Conservation (phyloP, 768 basidiomycete genomes). For the Tricholoma sp. region DNA sequence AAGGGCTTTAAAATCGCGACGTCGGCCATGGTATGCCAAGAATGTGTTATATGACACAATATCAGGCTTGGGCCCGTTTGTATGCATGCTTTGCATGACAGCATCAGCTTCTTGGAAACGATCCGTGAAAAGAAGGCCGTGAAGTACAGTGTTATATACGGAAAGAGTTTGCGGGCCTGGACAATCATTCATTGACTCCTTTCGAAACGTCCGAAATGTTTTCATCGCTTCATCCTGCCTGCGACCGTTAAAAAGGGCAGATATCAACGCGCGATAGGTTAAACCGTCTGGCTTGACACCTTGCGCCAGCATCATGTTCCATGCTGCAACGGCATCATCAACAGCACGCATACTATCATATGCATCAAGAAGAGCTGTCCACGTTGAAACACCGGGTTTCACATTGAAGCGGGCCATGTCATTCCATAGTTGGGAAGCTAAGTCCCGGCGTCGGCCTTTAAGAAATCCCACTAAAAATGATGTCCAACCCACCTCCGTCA, state of each 20-base stretch:
- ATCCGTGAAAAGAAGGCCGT: slow-evolving; percentile 52
- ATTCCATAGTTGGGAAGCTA: slow-evolving; percentile 63
- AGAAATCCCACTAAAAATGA: slow-evolving; percentile 65
- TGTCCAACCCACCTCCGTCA: slow-evolving; percentile 59
- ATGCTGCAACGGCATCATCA: slow-evolving; percentile 51
- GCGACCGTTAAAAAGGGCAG: slow-evolving; percentile 49
- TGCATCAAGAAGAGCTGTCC: slow-evolving; percentile 69
- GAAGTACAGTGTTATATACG: slow-evolving; percentile 73
- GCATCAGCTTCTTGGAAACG: slow-evolving; percentile 35
- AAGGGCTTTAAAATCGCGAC: slow-evolving; percentile 57
- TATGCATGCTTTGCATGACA: slow-evolving; percentile 40
- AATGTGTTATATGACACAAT: slow-evolving; percentile 79
- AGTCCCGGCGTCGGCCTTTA: slow-evolving; percentile 44
- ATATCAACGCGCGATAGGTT: slow-evolving; percentile 67
- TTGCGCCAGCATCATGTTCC: slow-evolving; percentile 57
- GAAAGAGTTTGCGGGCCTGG: slow-evolving; percentile 26
- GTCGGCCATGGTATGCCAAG: slow-evolving; percentile 60
- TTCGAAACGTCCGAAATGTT: slow-evolving; percentile 48
- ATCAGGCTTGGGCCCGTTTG: slow-evolving; percentile 57
- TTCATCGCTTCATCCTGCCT: slow-evolving; percentile 46
- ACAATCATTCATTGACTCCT: slow-evolving; percentile 19
- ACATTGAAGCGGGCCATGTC: slow-evolving; percentile 51
- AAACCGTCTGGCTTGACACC: slow-evolving; percentile 54
- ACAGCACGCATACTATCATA: slow-evolving; percentile 48
- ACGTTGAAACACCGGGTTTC: slow-evolving; percentile 50